Evolutionary conservation across 495 filamentous ascomycete species (phyloP), one percentile per base, ranked within the genome.

Genomic region (Jackrogersella minutella): DNA sequence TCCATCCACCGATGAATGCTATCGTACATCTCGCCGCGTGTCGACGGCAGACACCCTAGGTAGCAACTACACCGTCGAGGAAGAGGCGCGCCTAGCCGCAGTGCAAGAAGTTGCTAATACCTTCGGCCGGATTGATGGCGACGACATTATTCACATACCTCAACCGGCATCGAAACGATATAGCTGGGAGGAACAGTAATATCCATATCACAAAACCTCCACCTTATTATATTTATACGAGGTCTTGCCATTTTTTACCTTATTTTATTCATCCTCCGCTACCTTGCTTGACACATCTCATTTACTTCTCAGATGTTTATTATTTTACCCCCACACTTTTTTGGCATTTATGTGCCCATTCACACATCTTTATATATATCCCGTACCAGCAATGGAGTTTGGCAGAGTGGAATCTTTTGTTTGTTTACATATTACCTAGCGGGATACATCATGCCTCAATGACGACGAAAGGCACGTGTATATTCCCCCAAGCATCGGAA

Each of bases 61-160:
- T 19, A 83, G 80, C 47, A 82, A 84, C 56, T 85, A 77, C 53
- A 85, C 83, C 0, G 73, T 80, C 14, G 79, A 82, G 36, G 80
- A 85, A 40, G 79, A 80, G 60, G 80, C 73, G 66, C 77, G 76
- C 69, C 73, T 68, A 69, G 78, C 61, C 68, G 80, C 50, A 58
- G 77, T 21, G 26, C 66, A 46, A 6, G 64, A 65, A 1, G 41
- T 50, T 8, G 5, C 30, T 11, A 10, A 44, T 33, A 47, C 31
- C 9, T 58, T 66, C 13, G 66, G 64, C 13, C 65, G 72, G 24
- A 64, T 73, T 58, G 70, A 73, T 26, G 80, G 79, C 0, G 73
- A 66, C 10, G 83, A 84, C 47, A 61, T 85, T 19, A 73, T 84
- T 6, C 83, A 84, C 49, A 77, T 84, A 21, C 83, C 83, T 5